Evolutionary conservation across 2,329 filamentous ascomycete genomes (phyloP), one percentile per base, ranked within the genome.

Genomic region (Ophiostoma sp.): DNA sequence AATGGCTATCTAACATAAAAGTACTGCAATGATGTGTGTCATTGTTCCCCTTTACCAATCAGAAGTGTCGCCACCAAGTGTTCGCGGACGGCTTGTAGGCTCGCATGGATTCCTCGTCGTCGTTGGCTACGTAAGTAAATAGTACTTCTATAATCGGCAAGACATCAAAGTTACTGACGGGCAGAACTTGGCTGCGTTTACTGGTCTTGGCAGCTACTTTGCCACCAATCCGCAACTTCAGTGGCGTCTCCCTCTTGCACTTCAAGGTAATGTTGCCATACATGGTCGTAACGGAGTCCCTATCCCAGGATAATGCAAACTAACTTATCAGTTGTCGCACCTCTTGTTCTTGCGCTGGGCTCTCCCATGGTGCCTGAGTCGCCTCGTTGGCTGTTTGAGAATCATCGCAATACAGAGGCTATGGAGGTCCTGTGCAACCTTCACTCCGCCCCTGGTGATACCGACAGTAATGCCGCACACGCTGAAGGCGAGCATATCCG

Each of bases 201-300:
- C 49, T 16, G 49, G 49, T 27, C 49, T 55, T 55, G 49, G 49
- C 49, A 55, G 49, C 18, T 55, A 55, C 49, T 55, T 27, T 55
- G 49, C 49, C n/a, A 55, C 49, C 49, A 55, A 55, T 55, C n/a
- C 49, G 49, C 49, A 55, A 55, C 49, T 55, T n/a, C 49, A 27
- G 5, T 55, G n/a, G 49, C 49, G 49, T 18, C 49, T 55, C 9
- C 49, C 49, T 14, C 7, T 55, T 7, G 49, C 49, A 55, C 49
- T 55, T 55, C 49, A 55, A 55, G n/a, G 49, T 27, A 55, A 11
- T n/a, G 9, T 4, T 27, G 12, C 27, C 6, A 27, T 18, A 27
- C n/a, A 18, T 18, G 49, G n/a, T 55, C n/a, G 9, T n/a, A 11
- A 18, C 27, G n/a, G 27, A 27, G 2, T 27, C 27, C 27, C 27